Evolutionary conservation across 2,329 filamentous ascomycete species (phyloP), one percentile per base, ranked within the genome.

Genomic region (Phyllosticta ampelicida): DNA sequence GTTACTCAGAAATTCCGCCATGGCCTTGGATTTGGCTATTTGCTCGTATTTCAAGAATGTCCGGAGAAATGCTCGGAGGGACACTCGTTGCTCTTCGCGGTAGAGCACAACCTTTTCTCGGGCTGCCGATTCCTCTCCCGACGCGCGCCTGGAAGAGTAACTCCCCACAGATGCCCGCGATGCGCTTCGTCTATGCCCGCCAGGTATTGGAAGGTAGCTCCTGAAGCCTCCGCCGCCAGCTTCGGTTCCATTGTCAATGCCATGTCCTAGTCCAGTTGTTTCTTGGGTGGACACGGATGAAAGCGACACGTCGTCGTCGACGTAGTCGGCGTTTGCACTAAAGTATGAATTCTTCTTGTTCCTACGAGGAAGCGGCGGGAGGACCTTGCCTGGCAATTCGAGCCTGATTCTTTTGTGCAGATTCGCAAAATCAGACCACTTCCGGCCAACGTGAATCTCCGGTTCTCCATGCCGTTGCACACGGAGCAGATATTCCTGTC

Each of bases 21-120:
- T 87, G 0, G 91, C 85, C 67, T 85, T 87, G 0, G 90, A 95
- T 60, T 85, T 82, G 36, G 91, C 89, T 61, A 95, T 85, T 62
- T 90, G 86, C 30, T 87, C 84, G 65, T 96, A 95, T 52, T 92
- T 84, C 23, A 99, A 74, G 11, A 97, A 78, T 19, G 86, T 89
- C 49, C 94, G 83, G n/a, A 99, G 74, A 70, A 94, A 97, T 0
- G 94, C 91, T 56, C 94, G 83, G 4, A 99, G 77, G 1, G 92
- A 97, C 18, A 97, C 87, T 63, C 94, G 83, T 73, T 97, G 94
- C 64, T 84, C 87, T 74, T 99, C 94, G 48, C 94, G 83, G 75
- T 87, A 91, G 16, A 97, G 76, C 0, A 88, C 71, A 20, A 78
- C 76, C 69, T 84, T 72, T 49, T 68, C 65, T 56, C 68, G 72